phyloP scores from a whole-genome alignment of 2,329 filamentous ascomycete species.

The Cadophora gregata region DNA sequence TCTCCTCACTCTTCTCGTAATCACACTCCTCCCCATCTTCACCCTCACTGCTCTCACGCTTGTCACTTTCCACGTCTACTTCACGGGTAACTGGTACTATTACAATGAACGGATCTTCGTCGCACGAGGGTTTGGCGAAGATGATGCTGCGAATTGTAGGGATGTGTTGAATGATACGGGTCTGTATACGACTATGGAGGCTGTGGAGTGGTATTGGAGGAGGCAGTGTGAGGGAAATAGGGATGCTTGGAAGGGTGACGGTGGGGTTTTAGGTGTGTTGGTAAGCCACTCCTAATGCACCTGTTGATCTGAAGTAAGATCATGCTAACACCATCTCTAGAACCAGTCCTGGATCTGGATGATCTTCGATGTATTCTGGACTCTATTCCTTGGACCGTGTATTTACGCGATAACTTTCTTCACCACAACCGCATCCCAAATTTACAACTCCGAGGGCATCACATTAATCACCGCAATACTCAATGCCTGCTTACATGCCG shows the following conservation, averaged over 20 bases:
- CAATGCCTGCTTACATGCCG: neutral
- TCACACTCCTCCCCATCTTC: neutral
- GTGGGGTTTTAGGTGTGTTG: neutral
- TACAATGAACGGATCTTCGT: neutral
- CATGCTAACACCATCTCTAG: neutral
- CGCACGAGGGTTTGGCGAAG: neutral
- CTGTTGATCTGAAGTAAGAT: neutral
- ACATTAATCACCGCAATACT: neutral
- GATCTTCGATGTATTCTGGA: slow-evolving; percentile 2
- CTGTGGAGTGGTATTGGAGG: slow-evolving; percentile 3
- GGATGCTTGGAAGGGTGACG: neutral
- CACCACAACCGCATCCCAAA: neutral
- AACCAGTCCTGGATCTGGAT: neutral
- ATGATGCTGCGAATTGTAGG: neutral
- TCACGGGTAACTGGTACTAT: neutral
- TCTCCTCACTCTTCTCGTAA: neutral
- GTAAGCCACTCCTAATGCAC: neutral
- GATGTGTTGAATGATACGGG: neutral
- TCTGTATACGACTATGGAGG: neutral
- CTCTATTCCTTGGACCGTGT: neutral
- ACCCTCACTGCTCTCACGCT: neutral
- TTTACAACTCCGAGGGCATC: neutral
- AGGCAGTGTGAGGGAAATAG: neutral
- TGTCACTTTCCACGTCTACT: neutral
- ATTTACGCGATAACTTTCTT: neutral